Conservation (phyloP, 2,329 filamentous ascomycete genomes). For the Cercospora beticola region DNA sequence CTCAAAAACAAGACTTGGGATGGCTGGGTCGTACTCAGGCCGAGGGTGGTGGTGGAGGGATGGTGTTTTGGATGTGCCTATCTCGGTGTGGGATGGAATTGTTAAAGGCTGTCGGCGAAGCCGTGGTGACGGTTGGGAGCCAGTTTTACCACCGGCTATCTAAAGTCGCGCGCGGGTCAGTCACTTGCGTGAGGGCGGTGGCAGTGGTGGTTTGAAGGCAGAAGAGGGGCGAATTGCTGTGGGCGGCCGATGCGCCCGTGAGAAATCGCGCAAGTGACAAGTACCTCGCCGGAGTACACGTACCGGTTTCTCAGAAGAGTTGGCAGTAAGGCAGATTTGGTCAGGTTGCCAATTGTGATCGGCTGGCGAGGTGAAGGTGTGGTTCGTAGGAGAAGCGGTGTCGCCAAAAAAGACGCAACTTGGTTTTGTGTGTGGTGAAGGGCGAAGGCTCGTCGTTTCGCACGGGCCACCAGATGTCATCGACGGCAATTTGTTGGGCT, state of each 20-base stretch:
- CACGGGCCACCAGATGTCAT: not conserved
- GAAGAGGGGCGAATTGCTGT: not conserved
- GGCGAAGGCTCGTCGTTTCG: not conserved
- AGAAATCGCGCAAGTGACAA: not conserved
- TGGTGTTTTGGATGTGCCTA: conserved; percentile 52
- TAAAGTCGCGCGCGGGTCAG: conserved; percentile 7
- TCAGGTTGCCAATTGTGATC: not conserved
- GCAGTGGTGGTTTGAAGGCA: not conserved
- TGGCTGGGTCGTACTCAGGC: conserved; percentile 37
- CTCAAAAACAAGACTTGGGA: conserved; percentile 46
- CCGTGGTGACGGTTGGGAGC: conserved; percentile 41
- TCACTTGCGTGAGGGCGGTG: not conserved
- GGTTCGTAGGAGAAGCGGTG: not conserved
- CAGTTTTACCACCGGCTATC: not conserved
- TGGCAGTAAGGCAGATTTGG: not conserved
- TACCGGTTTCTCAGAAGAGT: not conserved
- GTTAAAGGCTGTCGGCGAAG: conserved; percentile 41
- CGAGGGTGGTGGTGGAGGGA: conserved; percentile 43
- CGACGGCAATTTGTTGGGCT: not conserved
- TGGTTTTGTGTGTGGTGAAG: not conserved
- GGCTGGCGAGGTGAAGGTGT: not conserved
- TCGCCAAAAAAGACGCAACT: not conserved
- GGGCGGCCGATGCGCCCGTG: not conserved
- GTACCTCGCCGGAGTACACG: not conserved
- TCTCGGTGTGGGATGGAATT: conserved; percentile 40